Base-by-base conservation (phyloP, 805 yeast genomes). In the Zygoascus ofunaensis region DNA sequence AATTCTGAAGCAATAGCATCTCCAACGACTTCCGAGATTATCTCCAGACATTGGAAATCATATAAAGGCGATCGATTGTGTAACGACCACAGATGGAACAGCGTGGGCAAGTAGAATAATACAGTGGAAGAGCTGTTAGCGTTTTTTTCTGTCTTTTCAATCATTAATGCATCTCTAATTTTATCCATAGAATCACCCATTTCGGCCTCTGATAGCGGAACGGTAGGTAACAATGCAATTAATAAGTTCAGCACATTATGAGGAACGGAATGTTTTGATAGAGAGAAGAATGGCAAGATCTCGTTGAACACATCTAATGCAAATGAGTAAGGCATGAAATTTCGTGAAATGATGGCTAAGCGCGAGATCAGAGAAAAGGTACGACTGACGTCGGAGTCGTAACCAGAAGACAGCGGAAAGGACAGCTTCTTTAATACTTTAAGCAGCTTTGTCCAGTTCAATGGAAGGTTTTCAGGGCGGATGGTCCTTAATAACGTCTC, bases 31-130 rank as follows among this genome's bases (percentile, higher is more conserved):
- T 76, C 71, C 4, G 90, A 83, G 46, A 86, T 60, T 15, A 84
- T 64, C 14, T 80, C 77, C 8, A 86, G 70, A 45, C 85, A 53
- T 51, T 79, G 81, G 5, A 79, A 68, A 52, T 85, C 95, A 28
- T 77, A 58, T 64, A 15, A 75, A 69, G 34, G 71, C 57, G 51
- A 69, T 60, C 47, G 69, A 62, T 52, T 72, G 62, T 35, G 77
- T 62, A 48, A 78, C 68, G 74, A 58, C 95, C 95, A 87, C 37
- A 84, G 63, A 48, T 83, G 78, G 52, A 85, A 84, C 5, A 86
- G 57, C 2, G 85, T 63, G 0, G 89, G 79, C 23, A 85, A 58
- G 5, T 5, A 47, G 5, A n/a, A 14, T 23, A 26, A 26, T 12
- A 26, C 30, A 8, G 12, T 12, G 12, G 30, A 7, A 8, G 30